phyloP scores from a whole-genome alignment of 192 early-diverging fungal species.

The Gaertneriomyces semiglobifer region DNA sequence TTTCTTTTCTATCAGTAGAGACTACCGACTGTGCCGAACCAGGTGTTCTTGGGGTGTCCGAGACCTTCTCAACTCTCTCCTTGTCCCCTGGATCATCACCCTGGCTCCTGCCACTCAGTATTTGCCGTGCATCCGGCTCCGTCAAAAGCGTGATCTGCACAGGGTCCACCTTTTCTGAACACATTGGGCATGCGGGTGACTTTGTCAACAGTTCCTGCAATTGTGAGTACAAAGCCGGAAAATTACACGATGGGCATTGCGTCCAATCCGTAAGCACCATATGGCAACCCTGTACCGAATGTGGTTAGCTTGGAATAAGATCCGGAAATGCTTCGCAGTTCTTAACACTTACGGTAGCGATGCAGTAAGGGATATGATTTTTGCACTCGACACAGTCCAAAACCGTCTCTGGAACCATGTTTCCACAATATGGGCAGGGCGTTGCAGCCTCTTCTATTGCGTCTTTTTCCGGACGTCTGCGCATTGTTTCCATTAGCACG shows the following conservation, averaged over 20 bases:
- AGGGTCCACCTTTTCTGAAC: slow-evolving; percentile 17
- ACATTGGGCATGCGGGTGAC: slow-evolving; percentile 50
- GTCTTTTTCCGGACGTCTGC: slow-evolving; percentile 51
- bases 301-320: not conserved
- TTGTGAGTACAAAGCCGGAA: slow-evolving; percentile 42
- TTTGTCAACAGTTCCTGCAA: slow-evolving; percentile 41
- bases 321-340: not conserved
- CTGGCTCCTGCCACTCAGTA: slow-evolving; percentile 6
- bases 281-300: slow-evolving; percentile 44
- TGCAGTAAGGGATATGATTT: slow-evolving; percentile 59
- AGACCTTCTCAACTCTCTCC: too few relatives aligned
- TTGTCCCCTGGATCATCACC: too few relatives aligned
- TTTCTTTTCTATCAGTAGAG: too few relatives aligned
- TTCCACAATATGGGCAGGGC: slow-evolving; percentile 53
- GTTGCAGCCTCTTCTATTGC: slow-evolving; percentile 42
- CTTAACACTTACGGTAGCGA: slow-evolving; percentile 46
- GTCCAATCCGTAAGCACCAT: slow-evolving; percentile 52
- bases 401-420: slow-evolving; percentile 40
- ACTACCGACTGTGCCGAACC: too few relatives aligned
- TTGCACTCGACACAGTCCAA: slow-evolving; percentile 58
- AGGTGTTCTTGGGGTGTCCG: too few relatives aligned
- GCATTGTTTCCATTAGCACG: not conserved
- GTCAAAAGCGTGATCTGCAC: not conserved
- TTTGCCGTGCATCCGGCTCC: slow-evolving; percentile 6
- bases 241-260: slow-evolving; percentile 47